Evolutionary conservation across 176 grass and related monocot species (phyloP).

Genomic region (Oryza coarctata): DNA sequence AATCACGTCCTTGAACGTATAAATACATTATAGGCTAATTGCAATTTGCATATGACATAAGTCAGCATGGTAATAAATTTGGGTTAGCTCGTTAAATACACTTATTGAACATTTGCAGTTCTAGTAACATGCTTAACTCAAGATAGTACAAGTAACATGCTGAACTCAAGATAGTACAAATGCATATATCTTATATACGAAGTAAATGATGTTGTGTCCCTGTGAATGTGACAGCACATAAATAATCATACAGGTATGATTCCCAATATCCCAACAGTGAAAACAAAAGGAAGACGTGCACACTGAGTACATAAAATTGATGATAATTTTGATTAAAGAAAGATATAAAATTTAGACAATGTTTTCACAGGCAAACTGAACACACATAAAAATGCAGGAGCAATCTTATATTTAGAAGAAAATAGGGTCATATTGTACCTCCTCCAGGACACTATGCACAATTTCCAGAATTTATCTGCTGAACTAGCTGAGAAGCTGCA

Average conservation of each 20-base stretch:
- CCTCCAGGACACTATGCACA: background rate
- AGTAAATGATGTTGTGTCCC: background rate
- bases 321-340: background rate
- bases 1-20: background rate
- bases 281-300: background rate
- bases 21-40: background rate
- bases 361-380: constrained; percentile 9
- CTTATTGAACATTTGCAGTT: background rate
- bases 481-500: constrained; percentile 11
- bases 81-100: background rate
- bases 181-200: background rate
- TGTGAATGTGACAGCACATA: background rate
- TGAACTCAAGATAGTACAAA: background rate
- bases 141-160: too few species aligned
- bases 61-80: background rate
- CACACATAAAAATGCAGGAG: background rate
- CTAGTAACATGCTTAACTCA: background rate
- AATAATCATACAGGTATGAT: background rate
- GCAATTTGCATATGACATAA: background rate
- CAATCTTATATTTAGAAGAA: constrained; percentile 10
- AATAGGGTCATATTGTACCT: constrained; percentile 10
- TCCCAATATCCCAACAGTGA: background rate
- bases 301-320: background rate
- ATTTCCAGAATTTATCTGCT: constrained; percentile 23
- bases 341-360: background rate